A percentile compares a stretch with the other conserved stretches of the same genome.
Conservation (phyloP, 176 grass and related monocot species). For the Otatea glauca region DNA sequence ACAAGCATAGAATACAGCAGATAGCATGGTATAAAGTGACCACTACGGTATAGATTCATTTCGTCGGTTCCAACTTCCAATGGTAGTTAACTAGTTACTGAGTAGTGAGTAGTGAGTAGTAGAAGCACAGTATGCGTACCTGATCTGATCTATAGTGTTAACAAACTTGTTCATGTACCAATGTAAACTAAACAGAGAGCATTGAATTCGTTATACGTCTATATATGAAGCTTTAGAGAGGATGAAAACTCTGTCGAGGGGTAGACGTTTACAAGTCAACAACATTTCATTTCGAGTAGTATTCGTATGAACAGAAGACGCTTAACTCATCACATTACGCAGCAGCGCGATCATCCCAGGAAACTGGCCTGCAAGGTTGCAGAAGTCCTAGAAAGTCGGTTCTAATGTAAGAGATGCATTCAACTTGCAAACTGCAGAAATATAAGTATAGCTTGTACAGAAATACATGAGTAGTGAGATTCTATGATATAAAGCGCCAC, state of each 20-base stretch:
- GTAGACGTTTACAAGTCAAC: not conserved
- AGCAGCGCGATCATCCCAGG: slow-evolving; percentile 50
- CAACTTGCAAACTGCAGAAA: not conserved
- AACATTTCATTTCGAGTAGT: not conserved
- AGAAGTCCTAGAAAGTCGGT: not conserved
- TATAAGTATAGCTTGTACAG: not conserved
- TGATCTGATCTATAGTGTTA: slow-evolving; percentile 6
- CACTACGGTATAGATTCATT: slow-evolving; percentile 45
- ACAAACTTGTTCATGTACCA: slow-evolving; percentile 9
- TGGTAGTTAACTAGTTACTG: not conserved
- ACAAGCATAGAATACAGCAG: slow-evolving; percentile 18
- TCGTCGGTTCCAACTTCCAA: not conserved
- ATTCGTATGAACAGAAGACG: not conserved
- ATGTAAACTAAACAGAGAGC: slow-evolving; percentile 16
- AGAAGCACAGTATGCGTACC: not conserved
- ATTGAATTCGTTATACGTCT: slow-evolving; percentile 7
- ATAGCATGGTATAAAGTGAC: not conserved
- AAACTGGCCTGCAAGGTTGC: slow-evolving; percentile 38
- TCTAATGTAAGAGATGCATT: not conserved
- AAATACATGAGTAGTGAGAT: not conserved
- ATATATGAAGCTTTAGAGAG: not conserved
- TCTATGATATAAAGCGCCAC: not conserved
- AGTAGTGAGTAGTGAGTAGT: too few species aligned
- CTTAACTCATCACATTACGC: slow-evolving; percentile 37
- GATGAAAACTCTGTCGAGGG: not conserved